Percentiles rank a stretch among this genome's conserved stretches.
These are phyloP conservation scores for Podospora pseudocomata DNA, from an alignment of 495 filamentous ascomycete genomes.

Conservation along the genomic window DNA sequence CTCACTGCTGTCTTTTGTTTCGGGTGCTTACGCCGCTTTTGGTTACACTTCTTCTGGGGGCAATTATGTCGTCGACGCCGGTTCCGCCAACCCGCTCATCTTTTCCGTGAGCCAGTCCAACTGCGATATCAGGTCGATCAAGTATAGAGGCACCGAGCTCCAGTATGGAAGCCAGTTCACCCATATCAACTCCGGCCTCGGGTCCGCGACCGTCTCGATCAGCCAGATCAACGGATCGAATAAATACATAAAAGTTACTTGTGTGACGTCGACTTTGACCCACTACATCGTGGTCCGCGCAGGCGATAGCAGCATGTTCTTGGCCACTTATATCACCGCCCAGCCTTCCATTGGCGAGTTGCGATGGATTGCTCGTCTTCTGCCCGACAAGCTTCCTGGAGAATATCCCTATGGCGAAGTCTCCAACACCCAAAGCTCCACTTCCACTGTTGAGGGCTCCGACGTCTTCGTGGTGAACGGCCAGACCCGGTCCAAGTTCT, in stretches of 20 bases:
- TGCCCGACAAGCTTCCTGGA: slow-evolving; percentile 51
- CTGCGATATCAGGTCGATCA: slow-evolving; percentile 63
- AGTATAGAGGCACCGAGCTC: slow-evolving; percentile 54
- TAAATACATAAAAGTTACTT: slow-evolving; percentile 60
- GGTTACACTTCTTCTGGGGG: slow-evolving; percentile 41
- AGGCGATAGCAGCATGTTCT: slow-evolving; percentile 57
- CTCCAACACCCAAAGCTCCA: slow-evolving; percentile 49
- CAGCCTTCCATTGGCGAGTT: slow-evolving; percentile 60
- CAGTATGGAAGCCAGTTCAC: slow-evolving; percentile 51
- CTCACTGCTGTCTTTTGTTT: slow-evolving; percentile 32
- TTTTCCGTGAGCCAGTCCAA: slow-evolving; percentile 55
- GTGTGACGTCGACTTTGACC: slow-evolving; percentile 55
- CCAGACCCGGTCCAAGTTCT: slow-evolving; percentile 66
- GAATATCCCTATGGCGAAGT: slow-evolving; percentile 50
- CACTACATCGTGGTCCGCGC: slow-evolving; percentile 61
- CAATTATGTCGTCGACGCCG: slow-evolving; percentile 53
- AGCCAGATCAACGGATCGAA: slow-evolving; percentile 34
- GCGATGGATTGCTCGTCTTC: slow-evolving; percentile 61
- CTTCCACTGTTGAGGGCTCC: slow-evolving; percentile 54
- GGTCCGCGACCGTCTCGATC: slow-evolving; percentile 55
- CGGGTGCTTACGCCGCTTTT: slow-evolving; percentile 38
- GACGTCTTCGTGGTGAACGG: slow-evolving; percentile 61
- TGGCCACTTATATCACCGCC: slow-evolving; percentile 60
- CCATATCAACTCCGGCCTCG: slow-evolving; percentile 60
- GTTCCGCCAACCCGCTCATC: slow-evolving; percentile 50